Base-by-base conservation (phyloP, 208 protist species). In the Porcisia deanei region DNA sequence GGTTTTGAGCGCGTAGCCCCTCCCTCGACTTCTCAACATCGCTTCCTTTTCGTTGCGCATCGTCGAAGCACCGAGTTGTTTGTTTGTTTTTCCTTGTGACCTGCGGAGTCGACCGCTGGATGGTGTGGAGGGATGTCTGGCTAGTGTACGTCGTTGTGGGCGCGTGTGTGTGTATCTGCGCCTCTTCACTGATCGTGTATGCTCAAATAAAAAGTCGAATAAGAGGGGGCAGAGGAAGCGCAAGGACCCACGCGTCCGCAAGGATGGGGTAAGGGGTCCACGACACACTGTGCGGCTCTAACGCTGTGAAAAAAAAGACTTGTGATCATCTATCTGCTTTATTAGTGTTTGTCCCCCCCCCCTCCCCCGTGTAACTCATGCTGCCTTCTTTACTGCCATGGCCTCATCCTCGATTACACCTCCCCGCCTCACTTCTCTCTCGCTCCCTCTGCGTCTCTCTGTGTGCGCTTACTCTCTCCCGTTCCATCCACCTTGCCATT, bases 371-470 rank as follows among this genome's bases (percentile, higher is more conserved):
- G 47, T 12, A 52, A 52, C 47, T 52, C 37, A 18, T 47, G 59
- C 41, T 59, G 3, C 52, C 20, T 37, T 72, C 45, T 39, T 41
- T 72, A n/a, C 22, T 34, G 22, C 30, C 65, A 14, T 65, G 45
- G 20, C 25, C 34, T 78, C 52, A 53, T 20, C 75, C 7, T 76
- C 65, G 30, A 16, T 58, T 22, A 63, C 77, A 52, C 55, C 41
- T 25, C 20, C 41, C 65, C 55, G 63, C 16, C 73, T 77, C 52
- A 25, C 39, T 25, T 71, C 34, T 52, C 30, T 25, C 18, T 30
- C 8, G 25, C 37, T 60, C 25, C 41, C 10, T 12, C 47, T 30
- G 30, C 18, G 25, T 6, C 25, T 43, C 22, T 78, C 34, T 66
- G 18, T 52, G 57, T 20, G 4, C 7, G 14, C 43, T 59, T n/a